Percentiles rank a stretch among this genome's conserved stretches.
These are phyloP conservation scores for Halenospora varia DNA, from an alignment of 495 filamentous ascomycete species.

Conservation along the genomic window DNA sequence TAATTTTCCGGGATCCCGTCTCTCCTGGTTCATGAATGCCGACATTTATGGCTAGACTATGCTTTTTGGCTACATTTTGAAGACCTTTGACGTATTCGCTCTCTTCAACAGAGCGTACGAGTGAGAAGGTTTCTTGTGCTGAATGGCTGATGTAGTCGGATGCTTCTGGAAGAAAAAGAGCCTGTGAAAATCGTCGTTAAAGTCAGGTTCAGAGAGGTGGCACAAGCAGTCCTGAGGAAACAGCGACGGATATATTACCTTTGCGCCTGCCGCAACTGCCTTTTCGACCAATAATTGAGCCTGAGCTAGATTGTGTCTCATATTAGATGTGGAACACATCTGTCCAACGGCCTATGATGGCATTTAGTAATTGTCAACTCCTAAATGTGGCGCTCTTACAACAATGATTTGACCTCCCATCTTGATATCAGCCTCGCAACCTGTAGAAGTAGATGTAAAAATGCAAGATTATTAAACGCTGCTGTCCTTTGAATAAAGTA, in stretches of 20 bases:
- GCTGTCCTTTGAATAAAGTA: no score
- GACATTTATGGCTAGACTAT: slow-evolving; percentile 71
- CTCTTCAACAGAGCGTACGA: slow-evolving; percentile 53
- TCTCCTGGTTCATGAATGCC: slow-evolving; percentile 77
- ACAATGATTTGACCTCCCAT: neutral
- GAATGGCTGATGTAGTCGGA: slow-evolving; percentile 78
- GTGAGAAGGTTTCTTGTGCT: slow-evolving; percentile 58
- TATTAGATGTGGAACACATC: slow-evolving; percentile 75
- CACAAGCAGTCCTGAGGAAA: neutral
- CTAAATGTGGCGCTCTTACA: neutral
- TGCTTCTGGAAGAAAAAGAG: slow-evolving; percentile 89
- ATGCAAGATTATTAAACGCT: neutral
- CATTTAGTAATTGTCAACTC: neutral
- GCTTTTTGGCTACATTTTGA: slow-evolving; percentile 55
- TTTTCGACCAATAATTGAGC: slow-evolving; percentile 68
- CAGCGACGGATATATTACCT: slow-evolving; percentile 44
- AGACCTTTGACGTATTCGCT: slow-evolving; percentile 69
- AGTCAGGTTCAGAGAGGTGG: neutral
- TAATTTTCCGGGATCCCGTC: slow-evolving; percentile 42
- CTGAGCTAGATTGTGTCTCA: slow-evolving; percentile 73
- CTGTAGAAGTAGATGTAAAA: neutral
- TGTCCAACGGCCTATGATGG: slow-evolving; percentile 72
- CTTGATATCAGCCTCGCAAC: neutral
- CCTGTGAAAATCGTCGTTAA: slow-evolving; percentile 36
- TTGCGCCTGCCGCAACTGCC: slow-evolving; percentile 70